phyloP scores from a whole-genome alignment of 805 yeast species.

The Helenozyma baotianmanensis region DNA sequence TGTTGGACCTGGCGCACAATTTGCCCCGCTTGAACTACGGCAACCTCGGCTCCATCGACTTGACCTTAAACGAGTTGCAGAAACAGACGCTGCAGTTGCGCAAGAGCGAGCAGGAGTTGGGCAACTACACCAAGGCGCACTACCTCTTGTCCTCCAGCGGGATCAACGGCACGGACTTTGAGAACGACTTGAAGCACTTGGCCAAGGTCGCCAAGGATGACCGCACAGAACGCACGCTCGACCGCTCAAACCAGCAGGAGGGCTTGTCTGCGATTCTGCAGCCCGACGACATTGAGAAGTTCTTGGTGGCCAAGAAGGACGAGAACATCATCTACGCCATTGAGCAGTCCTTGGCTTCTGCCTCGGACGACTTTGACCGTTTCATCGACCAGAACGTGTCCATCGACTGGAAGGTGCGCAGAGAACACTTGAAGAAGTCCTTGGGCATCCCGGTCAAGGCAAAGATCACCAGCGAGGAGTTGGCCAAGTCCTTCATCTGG shows the following conservation, averaged over 20 bases:
- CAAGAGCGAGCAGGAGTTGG: constrained; percentile 24
- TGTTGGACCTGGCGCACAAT: constrained; percentile 71
- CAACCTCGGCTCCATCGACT: constrained; percentile 74
- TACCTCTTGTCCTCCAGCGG: constrained; percentile 89
- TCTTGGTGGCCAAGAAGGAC: constrained; percentile 66
- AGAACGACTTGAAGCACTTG: constrained; percentile 45
- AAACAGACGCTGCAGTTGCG: constrained; percentile 59
- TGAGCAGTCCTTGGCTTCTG: constrained; percentile 68
- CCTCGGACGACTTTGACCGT: constrained; percentile 78
- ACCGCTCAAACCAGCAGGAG: too few relatives aligned
- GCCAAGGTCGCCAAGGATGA: constrained; percentile 8
- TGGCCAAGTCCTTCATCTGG: constrained; percentile 29
- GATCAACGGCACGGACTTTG: constrained; percentile 78
- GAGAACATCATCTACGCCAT: constrained; percentile 79
- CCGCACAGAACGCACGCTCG: constrained; percentile 1
- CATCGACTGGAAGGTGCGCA: constrained; percentile 79
- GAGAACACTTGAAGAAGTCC: constrained; percentile 66
- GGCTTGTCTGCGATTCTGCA: not conserved
- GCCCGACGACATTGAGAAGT: constrained; percentile 44
- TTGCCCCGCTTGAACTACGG: constrained; percentile 57
- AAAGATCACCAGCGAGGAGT: constrained; percentile 12
- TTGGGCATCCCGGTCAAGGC: constrained; percentile 43
- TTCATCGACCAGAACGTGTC: constrained; percentile 69
- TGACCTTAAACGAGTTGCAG: constrained; percentile 75
- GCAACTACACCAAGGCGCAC: constrained; percentile 66